A percentile compares a stretch with the other conserved stretches of the same genome.
Conservation (phyloP, 202 grass and related monocot species). For the Musa balbisiana region DNA sequence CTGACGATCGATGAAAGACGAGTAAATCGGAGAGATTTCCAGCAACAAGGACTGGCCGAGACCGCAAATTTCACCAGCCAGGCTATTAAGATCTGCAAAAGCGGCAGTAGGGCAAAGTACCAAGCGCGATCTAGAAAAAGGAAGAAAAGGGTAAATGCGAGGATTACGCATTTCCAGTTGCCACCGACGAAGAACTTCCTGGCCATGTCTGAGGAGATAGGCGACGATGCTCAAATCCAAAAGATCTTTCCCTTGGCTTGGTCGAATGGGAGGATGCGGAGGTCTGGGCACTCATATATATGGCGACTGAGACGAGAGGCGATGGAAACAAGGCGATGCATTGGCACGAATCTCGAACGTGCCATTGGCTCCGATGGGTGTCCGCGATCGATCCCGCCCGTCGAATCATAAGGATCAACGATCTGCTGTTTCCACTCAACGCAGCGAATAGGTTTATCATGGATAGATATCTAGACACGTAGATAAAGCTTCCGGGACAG, state of each 20-base stretch:
- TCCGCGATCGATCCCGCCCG: too few relatives aligned
- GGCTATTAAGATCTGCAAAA: background rate
- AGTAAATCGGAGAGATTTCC: too few relatives aligned
- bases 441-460: too few relatives aligned
- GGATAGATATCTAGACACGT: too few relatives aligned
- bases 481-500: too few relatives aligned
- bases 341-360: too few relatives aligned
- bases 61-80: background rate
- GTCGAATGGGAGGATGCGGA: background rate
- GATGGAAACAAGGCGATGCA: background rate
- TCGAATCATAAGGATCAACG: too few relatives aligned
- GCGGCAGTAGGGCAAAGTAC: background rate
- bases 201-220: constrained; percentile 22
- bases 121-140: background rate
- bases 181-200: constrained; percentile 79
- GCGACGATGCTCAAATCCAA: background rate
- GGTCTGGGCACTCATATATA: background rate
- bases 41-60: too few relatives aligned
- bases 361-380: too few relatives aligned
- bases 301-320: background rate
- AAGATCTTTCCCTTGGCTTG: too few relatives aligned
- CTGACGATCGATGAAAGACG: background rate
- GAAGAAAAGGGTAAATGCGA: background rate
- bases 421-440: too few relatives aligned
- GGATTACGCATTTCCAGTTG: constrained; percentile 77